Base-by-base conservation (phyloP, 495 filamentous ascomycete species). In the Hypoxylon fragiforme region DNA sequence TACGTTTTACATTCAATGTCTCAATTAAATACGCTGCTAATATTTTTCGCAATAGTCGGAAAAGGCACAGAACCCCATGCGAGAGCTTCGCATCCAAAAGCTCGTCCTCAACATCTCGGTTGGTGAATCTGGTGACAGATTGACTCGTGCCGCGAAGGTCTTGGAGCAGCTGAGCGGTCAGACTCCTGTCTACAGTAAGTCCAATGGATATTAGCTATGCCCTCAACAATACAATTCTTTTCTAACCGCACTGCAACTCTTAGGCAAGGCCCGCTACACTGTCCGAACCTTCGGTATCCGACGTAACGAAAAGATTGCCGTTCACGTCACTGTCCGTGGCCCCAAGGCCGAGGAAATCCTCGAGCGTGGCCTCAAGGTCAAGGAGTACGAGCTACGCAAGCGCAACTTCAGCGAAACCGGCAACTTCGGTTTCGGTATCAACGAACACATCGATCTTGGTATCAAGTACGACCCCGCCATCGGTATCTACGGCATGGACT, bases 401-500 rank as follows among this genome's bases (percentile, higher is more conserved):
- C 85, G 87, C 77, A 97, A 99, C 87, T 99, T 99, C 87, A 91
- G 87, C 70, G 89, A 96, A 84, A 96, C 92, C 65, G 94, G 94
- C 67, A 97, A 98, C 86, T 99, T 99, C 76, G 94, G 94, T 64
- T 99, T 99, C 85, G 94, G 95, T 80, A 99, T 99, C 82, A 88
- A 81, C 81, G 95, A 99, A 78, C 95, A 99, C 84, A 99, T 99
- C 77, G 95, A 99, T 86, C 82, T 99, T 70, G 95, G 95, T 68
- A 97, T 99, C 88, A 99, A 99, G 86, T 98, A 98, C 81, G 94
- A 98, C 85, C 94, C 94, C 54, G 89, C 84, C 50, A 97, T 97
- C 66, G 92, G 92, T 84, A 97, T 99, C 79, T 99, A 99, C 84
- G 95, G 95, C 77, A 99, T 99, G 95, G 95, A 99, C 83, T 99